These are phyloP conservation scores for Pulicaria dysenterica DNA, from an alignment of 129 eudicot species.

Conservation along the genomic window DNA sequence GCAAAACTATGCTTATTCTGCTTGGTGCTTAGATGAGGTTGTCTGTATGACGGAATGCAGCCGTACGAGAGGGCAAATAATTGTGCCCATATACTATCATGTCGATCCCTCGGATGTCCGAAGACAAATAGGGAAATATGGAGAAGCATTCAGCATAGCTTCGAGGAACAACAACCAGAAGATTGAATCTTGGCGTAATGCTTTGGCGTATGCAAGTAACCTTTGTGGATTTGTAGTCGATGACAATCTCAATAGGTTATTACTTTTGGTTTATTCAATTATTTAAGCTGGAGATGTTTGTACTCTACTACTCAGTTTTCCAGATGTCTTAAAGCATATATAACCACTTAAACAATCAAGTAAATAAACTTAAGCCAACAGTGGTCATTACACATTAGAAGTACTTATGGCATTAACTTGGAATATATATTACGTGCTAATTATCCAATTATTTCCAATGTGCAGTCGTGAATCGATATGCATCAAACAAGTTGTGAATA, in stretches of 20 bases:
- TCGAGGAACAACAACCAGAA: too few relatives aligned
- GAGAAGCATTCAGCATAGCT: too few relatives aligned
- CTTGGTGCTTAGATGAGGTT: neutral
- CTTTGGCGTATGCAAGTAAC: neutral
- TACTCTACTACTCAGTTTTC: too few relatives aligned
- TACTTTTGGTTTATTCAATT: neutral
- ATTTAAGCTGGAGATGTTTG: neutral
- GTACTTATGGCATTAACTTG: too few relatives aligned
- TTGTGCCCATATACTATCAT: neutral
- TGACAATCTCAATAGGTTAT: neutral
- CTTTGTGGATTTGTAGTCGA: neutral
- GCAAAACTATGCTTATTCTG: neutral
- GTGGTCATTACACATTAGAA: too few relatives aligned
- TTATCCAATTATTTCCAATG: neutral
- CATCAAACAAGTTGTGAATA: neutral
- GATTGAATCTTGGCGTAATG: neutral
- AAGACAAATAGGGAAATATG: neutral
- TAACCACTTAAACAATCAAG: too few relatives aligned
- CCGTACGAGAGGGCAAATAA: neutral
- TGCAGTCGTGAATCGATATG: neutral
- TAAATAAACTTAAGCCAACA: too few relatives aligned
- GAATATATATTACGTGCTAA: neutral
- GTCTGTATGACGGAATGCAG: neutral
- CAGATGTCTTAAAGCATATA: too few relatives aligned
- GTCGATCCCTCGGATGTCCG: neutral